phyloP scores from a whole-genome alignment of 805 yeast genomes.

The Saccharomycopsis babjevae region DNA sequence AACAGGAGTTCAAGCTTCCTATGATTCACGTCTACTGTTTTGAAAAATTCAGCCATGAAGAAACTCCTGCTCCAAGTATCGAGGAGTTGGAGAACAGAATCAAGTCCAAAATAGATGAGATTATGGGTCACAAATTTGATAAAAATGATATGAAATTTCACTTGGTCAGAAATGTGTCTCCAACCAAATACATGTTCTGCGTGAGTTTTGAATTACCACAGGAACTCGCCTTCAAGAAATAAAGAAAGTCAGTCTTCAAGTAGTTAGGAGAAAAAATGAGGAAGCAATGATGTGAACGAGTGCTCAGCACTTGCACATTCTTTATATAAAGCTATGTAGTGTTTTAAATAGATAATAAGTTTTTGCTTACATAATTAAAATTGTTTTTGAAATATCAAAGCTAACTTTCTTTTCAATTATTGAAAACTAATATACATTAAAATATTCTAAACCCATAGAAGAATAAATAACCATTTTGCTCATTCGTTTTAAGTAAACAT shows the following conservation, averaged over 20 bases:
- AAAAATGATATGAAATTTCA: slow-evolving; percentile 53
- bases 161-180: slow-evolving; percentile 87
- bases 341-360: too few relatives aligned
- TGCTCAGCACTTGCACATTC: too few relatives aligned
- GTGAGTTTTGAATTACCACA: slow-evolving; percentile 66
- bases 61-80: slow-evolving; percentile 51
- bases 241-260: neutral
- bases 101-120: slow-evolving; percentile 38
- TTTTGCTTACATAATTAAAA: too few relatives aligned
- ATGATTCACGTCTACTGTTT: slow-evolving; percentile 83
- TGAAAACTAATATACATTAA: neutral
- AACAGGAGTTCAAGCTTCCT: slow-evolving; percentile 47
- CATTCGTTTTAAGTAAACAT: neutral
- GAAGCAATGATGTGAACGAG: too few relatives aligned
- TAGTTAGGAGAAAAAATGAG: neutral
- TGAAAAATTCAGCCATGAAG: slow-evolving; percentile 73
- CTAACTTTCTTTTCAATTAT: neutral
- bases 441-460: neutral
- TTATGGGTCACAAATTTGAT: slow-evolving; percentile 37
- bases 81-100: slow-evolving; percentile 63
- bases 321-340: too few relatives aligned
- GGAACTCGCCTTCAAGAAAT: slow-evolving; percentile 36
- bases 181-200: slow-evolving; percentile 94
- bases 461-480: neutral
- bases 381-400: too few relatives aligned